phyloP scores from a whole-genome alignment of 305 asterid genomes.

The Fraxinus paxiana region DNA sequence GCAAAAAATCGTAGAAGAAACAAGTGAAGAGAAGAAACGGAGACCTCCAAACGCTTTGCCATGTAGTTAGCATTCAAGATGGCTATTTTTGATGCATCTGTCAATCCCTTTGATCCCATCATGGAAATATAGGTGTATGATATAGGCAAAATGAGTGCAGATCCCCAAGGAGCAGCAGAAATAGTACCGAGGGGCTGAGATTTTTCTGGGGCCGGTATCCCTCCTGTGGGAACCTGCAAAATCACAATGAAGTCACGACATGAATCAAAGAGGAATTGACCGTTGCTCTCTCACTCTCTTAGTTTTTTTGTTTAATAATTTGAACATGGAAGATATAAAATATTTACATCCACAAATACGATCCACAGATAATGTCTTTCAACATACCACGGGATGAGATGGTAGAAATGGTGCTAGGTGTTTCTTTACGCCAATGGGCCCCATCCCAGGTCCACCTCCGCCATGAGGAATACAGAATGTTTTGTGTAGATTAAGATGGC shows the following conservation, averaged over 20 bases:
- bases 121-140: slow-evolving; percentile 82
- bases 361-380: not conserved
- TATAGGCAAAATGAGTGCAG: slow-evolving; percentile 91
- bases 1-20: not conserved
- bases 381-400: slow-evolving; percentile 67
- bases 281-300: not conserved
- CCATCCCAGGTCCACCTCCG: slow-evolving; percentile 98
- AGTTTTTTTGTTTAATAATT: not conserved
- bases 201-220: slow-evolving; percentile 65
- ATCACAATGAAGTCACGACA: not conserved
- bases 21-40: not conserved
- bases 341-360: not conserved
- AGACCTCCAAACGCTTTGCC: slow-evolving; percentile 93
- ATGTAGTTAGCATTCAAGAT: slow-evolving; percentile 92
- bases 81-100: slow-evolving; percentile 95
- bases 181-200: slow-evolving; percentile 80
- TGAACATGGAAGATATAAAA: not conserved
- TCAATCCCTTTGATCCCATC: slow-evolving; percentile 95
- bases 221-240: slow-evolving; percentile 39
- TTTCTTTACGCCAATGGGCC: slow-evolving; percentile 93
- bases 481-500: slow-evolving; percentile 57
- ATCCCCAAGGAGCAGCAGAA: slow-evolving; percentile 98
- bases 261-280: not conserved
- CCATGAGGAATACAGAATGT: slow-evolving; percentile 63
- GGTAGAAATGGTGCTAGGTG: slow-evolving; percentile 71